phyloP scores from a whole-genome alignment of 805 yeast species.

The Saccharomycopsis malanga region DNA sequence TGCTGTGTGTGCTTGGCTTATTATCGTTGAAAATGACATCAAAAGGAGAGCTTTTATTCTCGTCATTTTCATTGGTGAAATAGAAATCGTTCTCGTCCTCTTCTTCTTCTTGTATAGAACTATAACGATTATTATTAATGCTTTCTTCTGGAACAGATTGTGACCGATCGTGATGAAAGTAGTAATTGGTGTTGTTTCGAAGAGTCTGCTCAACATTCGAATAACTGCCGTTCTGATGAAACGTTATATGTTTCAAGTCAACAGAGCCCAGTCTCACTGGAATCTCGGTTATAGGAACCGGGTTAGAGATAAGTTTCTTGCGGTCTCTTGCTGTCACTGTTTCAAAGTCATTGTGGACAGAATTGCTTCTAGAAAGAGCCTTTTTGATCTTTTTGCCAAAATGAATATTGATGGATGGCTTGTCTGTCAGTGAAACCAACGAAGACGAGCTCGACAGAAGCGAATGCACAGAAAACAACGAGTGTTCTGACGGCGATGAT shows the following conservation, averaged over 20 bases:
- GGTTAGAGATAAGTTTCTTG: conserved; percentile 15
- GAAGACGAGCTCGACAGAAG: conserved; percentile 14
- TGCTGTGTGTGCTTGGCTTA: not conserved
- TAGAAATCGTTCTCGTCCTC: conserved; percentile 11
- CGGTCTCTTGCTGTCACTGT: not conserved
- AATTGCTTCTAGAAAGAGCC: conserved; percentile 20
- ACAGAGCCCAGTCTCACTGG: conserved; percentile 19
- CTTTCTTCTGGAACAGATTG: conserved; percentile 1
- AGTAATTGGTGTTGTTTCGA: conserved; percentile 14
- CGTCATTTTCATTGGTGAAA: conserved; percentile 6
- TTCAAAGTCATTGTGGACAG: conserved; percentile 1
- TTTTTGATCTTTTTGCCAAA: conserved; percentile 18
- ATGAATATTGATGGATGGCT: not conserved
- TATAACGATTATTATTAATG: not conserved
- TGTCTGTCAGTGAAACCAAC: not conserved
- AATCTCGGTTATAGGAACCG: conserved; percentile 21
- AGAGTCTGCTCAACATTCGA: conserved; percentile 8
- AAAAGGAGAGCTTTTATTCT: conserved; percentile 13
- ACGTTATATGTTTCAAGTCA: conserved; percentile 8
- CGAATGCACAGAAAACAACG: conserved; percentile 19
- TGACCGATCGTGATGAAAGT: conserved; percentile 14
- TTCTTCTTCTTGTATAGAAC: conserved; percentile 2
- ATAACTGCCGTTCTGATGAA: not conserved
- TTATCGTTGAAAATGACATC: conserved; percentile 16
- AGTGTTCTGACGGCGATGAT: conserved; percentile 19